phyloP scores from a whole-genome alignment of 2,329 filamentous ascomycete species.

The Botrytis tulipae region DNA sequence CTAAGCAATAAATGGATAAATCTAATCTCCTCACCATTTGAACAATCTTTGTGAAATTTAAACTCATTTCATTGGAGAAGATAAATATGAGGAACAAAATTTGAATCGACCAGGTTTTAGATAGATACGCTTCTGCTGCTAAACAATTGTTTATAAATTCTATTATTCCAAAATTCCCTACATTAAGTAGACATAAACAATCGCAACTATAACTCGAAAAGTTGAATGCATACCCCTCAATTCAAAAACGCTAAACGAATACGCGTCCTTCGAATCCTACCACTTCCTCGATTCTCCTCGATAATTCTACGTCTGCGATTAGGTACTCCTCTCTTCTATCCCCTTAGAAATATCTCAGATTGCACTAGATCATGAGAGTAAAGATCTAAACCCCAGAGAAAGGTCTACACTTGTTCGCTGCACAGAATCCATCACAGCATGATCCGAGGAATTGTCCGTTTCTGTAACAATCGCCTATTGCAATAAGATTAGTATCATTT shows the following conservation, averaged over 20 bases:
- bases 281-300: background rate
- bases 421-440: constrained; percentile 20
- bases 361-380: background rate
- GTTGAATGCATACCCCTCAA: background rate
- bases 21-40: background rate
- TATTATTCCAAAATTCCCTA: too few species aligned
- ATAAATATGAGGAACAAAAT: background rate
- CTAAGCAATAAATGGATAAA: background rate
- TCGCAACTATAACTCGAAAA: background rate
- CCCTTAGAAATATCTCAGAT: fast-evolving
- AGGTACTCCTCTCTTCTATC: background rate
- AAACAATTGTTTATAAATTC: background rate
- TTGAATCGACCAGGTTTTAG: background rate
- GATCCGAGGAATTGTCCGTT: constrained; percentile 10
- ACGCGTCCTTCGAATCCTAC: fast-evolving
- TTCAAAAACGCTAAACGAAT: background rate
- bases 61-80: background rate
- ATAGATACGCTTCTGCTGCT: fast-evolving
- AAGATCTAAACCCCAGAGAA: background rate
- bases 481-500: background rate
- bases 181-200: background rate
- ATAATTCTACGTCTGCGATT: background rate
- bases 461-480: constrained; percentile 3
- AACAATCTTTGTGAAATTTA: background rate
- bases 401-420: constrained; percentile 19